Conservation (phyloP, 2,329 filamentous ascomycete genomes). For the Dactylellina parvicollis region DNA sequence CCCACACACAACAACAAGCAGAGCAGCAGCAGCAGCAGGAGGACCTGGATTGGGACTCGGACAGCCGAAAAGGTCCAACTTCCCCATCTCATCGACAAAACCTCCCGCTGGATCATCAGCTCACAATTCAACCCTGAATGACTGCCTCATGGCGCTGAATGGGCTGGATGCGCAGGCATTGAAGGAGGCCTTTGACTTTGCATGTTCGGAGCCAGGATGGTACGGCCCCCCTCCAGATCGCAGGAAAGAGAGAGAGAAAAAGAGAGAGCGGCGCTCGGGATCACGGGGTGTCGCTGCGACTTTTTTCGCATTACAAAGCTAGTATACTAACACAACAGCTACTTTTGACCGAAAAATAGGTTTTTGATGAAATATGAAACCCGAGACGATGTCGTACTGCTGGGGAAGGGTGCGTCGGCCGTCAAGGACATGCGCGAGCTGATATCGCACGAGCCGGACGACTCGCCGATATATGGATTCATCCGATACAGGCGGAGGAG, state of each 20-base stretch:
- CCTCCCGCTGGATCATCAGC: conserved; percentile 48
- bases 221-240: conserved; percentile 31
- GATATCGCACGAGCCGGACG: conserved; percentile 81
- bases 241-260: background rate
- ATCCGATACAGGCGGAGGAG: conserved; percentile 88
- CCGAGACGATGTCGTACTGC: conserved; percentile 85
- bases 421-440: conserved; percentile 82
- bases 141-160: conserved; percentile 84
- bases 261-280: background rate
- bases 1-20: conserved; percentile 32
- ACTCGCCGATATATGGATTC: conserved; percentile 90
- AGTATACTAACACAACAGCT: conserved; percentile 24
- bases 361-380: conserved; percentile 91
- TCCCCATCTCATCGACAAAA: conserved; percentile 48
- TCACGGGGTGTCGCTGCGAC: background rate
- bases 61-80: conserved; percentile 47
- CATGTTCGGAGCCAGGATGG: conserved; percentile 82
- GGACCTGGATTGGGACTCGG: conserved; percentile 32
- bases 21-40: too few species aligned
- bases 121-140: conserved; percentile 42
- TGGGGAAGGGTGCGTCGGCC: conserved; percentile 80
- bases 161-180: conserved; percentile 84
- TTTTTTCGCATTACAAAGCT: background rate
- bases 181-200: conserved; percentile 83
- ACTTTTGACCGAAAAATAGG: conserved; percentile 67